A percentile compares a stretch with the other conserved stretches of the same genome.
Evolutionary conservation across 2,329 filamentous ascomycete genomes (phyloP).

Genomic region (Aspergillus tubingensis): DNA sequence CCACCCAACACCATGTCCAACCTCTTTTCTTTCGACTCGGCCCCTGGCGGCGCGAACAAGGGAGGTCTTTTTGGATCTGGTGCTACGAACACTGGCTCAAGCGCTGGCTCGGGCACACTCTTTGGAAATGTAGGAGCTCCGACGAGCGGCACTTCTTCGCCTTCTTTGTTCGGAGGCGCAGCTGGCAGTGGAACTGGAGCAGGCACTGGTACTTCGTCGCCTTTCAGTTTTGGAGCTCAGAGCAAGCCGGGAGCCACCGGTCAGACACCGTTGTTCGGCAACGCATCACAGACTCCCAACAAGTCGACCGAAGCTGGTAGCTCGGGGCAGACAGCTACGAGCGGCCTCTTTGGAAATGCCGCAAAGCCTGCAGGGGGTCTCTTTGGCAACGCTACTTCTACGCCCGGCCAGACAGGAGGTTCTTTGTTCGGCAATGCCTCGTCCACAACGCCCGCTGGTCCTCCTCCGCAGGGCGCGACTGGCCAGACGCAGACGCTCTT

Average conservation of each 20-base stretch:
- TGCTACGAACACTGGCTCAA: slow-evolving; percentile 29
- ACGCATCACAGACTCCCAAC: slow-evolving; percentile 38
- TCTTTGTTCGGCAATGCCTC: slow-evolving; percentile 41
- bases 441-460: slow-evolving; percentile 55
- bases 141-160: slow-evolving; percentile 32
- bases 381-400: slow-evolving; percentile 41
- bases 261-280: slow-evolving; percentile 31
- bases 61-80: slow-evolving; percentile 39
- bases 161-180: slow-evolving; percentile 28
- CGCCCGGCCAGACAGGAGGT: slow-evolving; percentile 40
- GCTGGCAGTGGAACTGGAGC: slow-evolving; percentile 22
- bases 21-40: slow-evolving; percentile 42
- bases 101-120: slow-evolving; percentile 31
- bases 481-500: slow-evolving; percentile 33
- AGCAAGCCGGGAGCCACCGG: slow-evolving; percentile 26
- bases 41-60: slow-evolving; percentile 37
- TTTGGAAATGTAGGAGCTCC: slow-evolving; percentile 47
- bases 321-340: slow-evolving; percentile 32
- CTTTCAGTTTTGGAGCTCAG: slow-evolving; percentile 40
- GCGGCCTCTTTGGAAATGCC: slow-evolving; percentile 38
- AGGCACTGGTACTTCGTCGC: slow-evolving; percentile 23
- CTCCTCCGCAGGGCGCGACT: slow-evolving; percentile 43
- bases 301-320: slow-evolving; percentile 38
- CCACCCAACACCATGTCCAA: slow-evolving; percentile 34
- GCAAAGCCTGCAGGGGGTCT: slow-evolving; percentile 28